Conservation (phyloP, 805 yeast genomes). For the Candida tammaniensis region DNA sequence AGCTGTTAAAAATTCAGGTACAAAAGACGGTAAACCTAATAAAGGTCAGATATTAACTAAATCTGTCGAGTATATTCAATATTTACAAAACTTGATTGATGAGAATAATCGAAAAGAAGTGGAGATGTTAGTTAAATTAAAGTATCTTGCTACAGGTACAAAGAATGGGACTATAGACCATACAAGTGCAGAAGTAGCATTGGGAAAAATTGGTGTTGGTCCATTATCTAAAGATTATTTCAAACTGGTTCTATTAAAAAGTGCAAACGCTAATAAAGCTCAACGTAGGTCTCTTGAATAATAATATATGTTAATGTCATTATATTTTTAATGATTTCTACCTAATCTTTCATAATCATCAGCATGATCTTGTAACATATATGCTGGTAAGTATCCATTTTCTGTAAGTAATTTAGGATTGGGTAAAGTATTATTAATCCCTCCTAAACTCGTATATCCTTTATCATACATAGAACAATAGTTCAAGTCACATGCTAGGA, state of each 20-base stretch:
- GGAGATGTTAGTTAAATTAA: slow-evolving; percentile 60
- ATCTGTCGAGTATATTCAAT: slow-evolving; percentile 68
- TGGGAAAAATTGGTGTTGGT: slow-evolving; percentile 80
- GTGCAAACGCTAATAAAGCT: slow-evolving; percentile 22
- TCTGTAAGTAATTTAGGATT: slow-evolving; percentile 54
- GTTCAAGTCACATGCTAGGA: slow-evolving; percentile 52
- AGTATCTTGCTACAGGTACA: slow-evolving; percentile 46
- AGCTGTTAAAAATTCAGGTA: slow-evolving; percentile 46
- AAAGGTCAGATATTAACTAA: slow-evolving; percentile 79
- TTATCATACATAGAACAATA: slow-evolving; percentile 76
- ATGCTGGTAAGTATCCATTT: slow-evolving; percentile 49
- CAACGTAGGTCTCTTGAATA: slow-evolving; percentile 15
- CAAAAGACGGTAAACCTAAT: slow-evolving; percentile 81
- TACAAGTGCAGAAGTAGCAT: slow-evolving; percentile 77
- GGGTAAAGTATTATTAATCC: slow-evolving; percentile 61
- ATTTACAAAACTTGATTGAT: slow-evolving; percentile 70
- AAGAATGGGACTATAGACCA: slow-evolving; percentile 43
- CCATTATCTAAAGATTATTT: slow-evolving; percentile 55
- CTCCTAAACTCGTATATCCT: slow-evolving; percentile 92
- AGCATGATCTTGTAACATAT: slow-evolving; percentile 55
- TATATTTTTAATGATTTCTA: slow-evolving; percentile 15
- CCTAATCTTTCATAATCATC: slow-evolving; percentile 54
- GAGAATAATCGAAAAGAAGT: slow-evolving; percentile 76
- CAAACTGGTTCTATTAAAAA: slow-evolving; percentile 20
- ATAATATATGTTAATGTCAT: not conserved